Conservation (phyloP, 1,284 basidiomycete species). For the Rhodotorula mucilaginosa region DNA sequence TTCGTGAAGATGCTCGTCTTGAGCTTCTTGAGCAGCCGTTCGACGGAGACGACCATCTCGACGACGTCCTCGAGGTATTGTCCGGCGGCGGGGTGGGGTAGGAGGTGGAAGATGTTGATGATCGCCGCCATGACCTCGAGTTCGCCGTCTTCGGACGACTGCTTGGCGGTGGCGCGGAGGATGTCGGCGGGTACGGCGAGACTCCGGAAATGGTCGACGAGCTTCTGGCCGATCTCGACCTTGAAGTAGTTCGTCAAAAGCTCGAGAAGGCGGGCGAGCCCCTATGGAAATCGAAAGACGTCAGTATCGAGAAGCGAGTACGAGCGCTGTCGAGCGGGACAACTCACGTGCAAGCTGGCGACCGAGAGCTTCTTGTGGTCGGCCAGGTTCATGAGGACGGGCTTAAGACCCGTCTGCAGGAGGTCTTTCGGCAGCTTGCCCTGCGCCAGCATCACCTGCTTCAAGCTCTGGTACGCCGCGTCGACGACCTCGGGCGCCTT, state of each 20-base stretch:
- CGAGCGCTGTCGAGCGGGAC: background rate
- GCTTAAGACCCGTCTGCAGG: conserved; percentile 88
- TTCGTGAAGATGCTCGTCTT: too few species aligned
- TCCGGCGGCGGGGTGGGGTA: conserved; percentile 83
- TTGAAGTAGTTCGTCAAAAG: conserved; percentile 99
- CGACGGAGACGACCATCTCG: conserved; percentile 71
- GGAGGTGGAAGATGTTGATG: conserved; percentile 93
- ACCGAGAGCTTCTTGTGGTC: conserved; percentile 93
- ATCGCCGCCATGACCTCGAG: conserved; percentile 90
- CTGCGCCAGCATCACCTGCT: conserved; percentile 84
- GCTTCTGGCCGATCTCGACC: conserved; percentile 96
- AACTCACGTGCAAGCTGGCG: conserved; percentile 65
- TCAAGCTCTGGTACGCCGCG: conserved; percentile 89
- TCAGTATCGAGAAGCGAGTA: background rate
- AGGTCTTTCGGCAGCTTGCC: conserved; percentile 92
- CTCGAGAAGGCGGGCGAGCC: conserved; percentile 90
- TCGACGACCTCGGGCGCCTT: conserved; percentile 89
- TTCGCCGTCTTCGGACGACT: conserved; percentile 79
- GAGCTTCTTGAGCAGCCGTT: conserved; percentile 72
- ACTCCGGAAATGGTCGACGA: conserved; percentile 90
- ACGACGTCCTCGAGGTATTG: conserved; percentile 87
- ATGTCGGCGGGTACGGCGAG: conserved; percentile 78
- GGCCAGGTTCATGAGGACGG: conserved; percentile 96
- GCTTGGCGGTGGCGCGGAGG: conserved; percentile 71
- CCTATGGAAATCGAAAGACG: conserved; percentile 53